Evolutionary conservation across 306 rosid genomes (phyloP).

Genomic region (Neltuma alba): DNA sequence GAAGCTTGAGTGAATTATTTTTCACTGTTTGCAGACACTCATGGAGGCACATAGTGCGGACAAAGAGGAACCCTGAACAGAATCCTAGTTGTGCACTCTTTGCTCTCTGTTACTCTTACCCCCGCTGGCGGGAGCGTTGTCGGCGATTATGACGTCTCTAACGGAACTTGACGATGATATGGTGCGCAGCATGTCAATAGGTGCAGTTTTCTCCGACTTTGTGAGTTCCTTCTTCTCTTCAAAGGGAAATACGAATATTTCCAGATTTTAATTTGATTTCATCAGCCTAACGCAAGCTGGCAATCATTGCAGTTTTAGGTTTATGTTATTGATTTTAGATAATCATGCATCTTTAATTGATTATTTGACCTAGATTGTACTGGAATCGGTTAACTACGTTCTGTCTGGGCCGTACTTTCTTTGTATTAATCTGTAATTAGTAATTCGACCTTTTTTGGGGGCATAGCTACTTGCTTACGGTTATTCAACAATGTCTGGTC

Average conservation of each 20-base stretch:
- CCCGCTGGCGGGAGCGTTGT: not conserved
- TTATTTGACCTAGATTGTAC: not conserved
- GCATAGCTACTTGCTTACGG: not conserved
- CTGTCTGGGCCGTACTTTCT: not conserved
- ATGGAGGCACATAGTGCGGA: too few species aligned
- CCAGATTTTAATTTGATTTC: not conserved
- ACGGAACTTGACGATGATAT: constrained; percentile 74
- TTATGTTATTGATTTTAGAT: not conserved
- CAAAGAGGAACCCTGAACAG: too few species aligned
- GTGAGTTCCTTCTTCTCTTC: constrained; percentile 47
- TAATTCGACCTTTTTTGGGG: not conserved
- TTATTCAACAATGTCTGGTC: not conserved
- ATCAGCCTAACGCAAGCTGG: not conserved
- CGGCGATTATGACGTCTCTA: constrained; percentile 50
- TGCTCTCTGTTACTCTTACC: not conserved
- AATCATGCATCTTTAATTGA: not conserved
- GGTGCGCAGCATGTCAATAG: constrained; percentile 81
- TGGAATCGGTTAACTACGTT: not conserved
- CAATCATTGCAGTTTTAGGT: not conserved
- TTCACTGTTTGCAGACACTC: too few species aligned
- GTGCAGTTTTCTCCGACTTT: constrained; percentile 89
- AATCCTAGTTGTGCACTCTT: not conserved
- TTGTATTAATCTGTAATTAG: not conserved
- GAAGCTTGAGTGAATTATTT: too few species aligned
- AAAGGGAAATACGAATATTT: not conserved